phyloP scores from a whole-genome alignment of 805 yeast genomes.

The Yamadazyma sp. region DNA sequence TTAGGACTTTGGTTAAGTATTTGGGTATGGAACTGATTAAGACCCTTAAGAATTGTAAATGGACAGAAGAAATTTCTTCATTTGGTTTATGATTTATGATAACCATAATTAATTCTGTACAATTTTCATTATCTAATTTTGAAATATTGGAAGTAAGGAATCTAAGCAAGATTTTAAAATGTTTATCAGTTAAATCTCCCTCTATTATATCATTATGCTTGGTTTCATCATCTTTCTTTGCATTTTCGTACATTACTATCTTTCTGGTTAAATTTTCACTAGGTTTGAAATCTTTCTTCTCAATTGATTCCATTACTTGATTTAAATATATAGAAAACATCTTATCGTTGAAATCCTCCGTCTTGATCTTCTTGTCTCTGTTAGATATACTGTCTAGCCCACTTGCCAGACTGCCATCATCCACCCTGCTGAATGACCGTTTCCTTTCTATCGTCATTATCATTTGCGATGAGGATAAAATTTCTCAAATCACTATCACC shows the following conservation, averaged over 20 bases:
- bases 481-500: too few relatives aligned
- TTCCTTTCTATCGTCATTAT: too few relatives aligned
- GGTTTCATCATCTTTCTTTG: conserved; percentile 53
- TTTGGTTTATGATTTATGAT: conserved; percentile 50
- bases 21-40: conserved; percentile 83
- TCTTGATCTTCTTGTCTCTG: too few relatives aligned
- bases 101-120: conserved; percentile 54
- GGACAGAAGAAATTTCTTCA: conserved; percentile 25
- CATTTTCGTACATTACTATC: conserved; percentile 49
- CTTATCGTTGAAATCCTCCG: conserved; percentile 28
- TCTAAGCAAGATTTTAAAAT: conserved; percentile 53
- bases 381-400: too few relatives aligned
- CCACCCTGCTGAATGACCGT: too few relatives aligned
- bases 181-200: too few relatives aligned
- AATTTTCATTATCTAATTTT: conserved; percentile 56
- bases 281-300: conserved; percentile 50
- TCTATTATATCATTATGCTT: conserved; percentile 48
- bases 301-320: conserved; percentile 69
- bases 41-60: conserved; percentile 70
- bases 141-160: conserved; percentile 63
- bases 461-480: too few relatives aligned
- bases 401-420: too few relatives aligned
- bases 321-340: conserved; percentile 49
- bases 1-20: conserved; percentile 84
- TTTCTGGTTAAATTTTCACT: conserved; percentile 60